Evolutionary conservation across 1,139 yeast genomes (phyloP).

Genomic region (Yamadazyma diospyri): DNA sequence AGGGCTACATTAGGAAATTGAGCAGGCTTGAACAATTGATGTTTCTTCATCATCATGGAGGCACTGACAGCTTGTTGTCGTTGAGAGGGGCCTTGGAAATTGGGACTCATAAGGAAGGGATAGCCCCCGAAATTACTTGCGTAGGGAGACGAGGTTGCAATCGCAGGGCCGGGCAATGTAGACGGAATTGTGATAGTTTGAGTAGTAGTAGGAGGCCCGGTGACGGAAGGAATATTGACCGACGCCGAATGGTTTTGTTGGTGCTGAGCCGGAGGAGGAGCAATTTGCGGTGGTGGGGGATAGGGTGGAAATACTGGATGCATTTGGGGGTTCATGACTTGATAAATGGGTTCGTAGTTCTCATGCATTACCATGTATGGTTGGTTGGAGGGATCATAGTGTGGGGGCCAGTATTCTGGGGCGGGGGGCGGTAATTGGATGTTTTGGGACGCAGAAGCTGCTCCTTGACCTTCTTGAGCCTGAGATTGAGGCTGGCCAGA

Average conservation of each 20-base stretch:
- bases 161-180: slow-evolving; percentile 5
- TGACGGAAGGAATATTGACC: slow-evolving; percentile 6
- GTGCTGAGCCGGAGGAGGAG: slow-evolving; percentile 6
- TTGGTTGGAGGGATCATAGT: slow-evolving; percentile 9
- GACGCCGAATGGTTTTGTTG: neutral
- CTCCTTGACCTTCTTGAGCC: neutral
- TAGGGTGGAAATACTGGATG: slow-evolving; percentile 4
- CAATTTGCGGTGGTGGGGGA: slow-evolving; percentile 6
- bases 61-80: slow-evolving; percentile 16
- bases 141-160: slow-evolving; percentile 6
- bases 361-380: slow-evolving; percentile 13
- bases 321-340: slow-evolving; percentile 7
- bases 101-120: slow-evolving; percentile 8
- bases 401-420: slow-evolving; percentile 11
- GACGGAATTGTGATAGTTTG: slow-evolving; percentile 9
- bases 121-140: slow-evolving; percentile 4
- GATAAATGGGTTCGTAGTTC: slow-evolving; percentile 9
- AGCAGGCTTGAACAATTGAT: slow-evolving; percentile 12
- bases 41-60: slow-evolving; percentile 15
- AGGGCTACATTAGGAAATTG: too few relatives aligned
- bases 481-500: neutral
- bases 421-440: slow-evolving; percentile 3
- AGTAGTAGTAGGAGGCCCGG: slow-evolving; percentile 9
- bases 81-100: slow-evolving; percentile 6
- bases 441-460: neutral